Base-by-base conservation (phyloP, 345 rosid species). In the Combretum micranthum region DNA sequence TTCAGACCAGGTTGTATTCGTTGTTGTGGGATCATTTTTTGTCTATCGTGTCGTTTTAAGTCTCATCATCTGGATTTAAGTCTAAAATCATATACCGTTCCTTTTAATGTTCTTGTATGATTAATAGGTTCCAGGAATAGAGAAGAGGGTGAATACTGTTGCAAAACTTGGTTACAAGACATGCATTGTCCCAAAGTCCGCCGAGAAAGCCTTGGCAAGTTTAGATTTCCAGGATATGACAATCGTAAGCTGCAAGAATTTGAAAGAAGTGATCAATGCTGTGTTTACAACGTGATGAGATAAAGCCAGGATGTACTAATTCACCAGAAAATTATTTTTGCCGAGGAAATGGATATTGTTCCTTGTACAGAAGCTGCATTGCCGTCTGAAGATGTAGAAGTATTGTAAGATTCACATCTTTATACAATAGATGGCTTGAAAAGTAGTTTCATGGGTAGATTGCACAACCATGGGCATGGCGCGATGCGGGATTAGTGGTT, bases 101-200 rank as follows among this genome's bases (percentile, higher is more conserved):
- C n/a, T 32, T 32, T 32, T 32, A 32, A 32, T 15, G 16, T 47
- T 13, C 1, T 0, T 47, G 1, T 9, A 42, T 51, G 18, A 46
- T 25, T 12, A n/a, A 15, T 44, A 88, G 98, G 98, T 88, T 16
- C 76, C 90, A 1, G 71, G 88, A 66, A 88, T 91, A 77, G 96
- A 91, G 64, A 80, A 88, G 66, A 81, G 98, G 67, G 79, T 84
- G 8, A 59, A 68, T 55, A 88, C 93, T 0, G 71, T 84, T 18
- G 95, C 90, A 42, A 79, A 86, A 72, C 77, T 91, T 25, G 96
- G 98, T 18, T 91, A 85, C 51, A 74, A 67, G 53, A 79, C 68
- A 72, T 88, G 98, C 47, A 69, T 91, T 16, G 83, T 91, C 49
- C 96, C 98, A 2, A 66, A 72, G 63, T 73, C 90, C 17, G 81